Evolutionary conservation across 192 early-diverging fungal species (phyloP), one percentile per base, ranked within the genome.

Genomic region (Phycomyces blakesleeanus): DNA sequence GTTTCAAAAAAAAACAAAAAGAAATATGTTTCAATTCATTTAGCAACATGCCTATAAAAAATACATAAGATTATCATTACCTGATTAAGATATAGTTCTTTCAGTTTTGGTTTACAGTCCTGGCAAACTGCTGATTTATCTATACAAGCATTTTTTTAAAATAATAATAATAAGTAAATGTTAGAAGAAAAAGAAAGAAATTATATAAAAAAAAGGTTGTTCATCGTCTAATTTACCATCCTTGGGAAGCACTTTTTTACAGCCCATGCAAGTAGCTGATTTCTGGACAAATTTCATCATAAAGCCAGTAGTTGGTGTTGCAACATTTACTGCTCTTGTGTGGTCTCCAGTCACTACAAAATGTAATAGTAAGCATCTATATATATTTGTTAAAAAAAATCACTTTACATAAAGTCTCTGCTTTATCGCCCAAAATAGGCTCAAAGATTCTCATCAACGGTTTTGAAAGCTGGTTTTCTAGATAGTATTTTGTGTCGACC

Each of bases 381-480:
- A n/a, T n/a, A n/a, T n/a, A n/a, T n/a, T n/a, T n/a, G n/a, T n/a
- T n/a, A n/a, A n/a, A n/a, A 14, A 47, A 3, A 47, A 3, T 47
- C 44, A n/a, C 47, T 34, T 79, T 85, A 91, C 91, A 76, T 63
- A 96, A 66, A n/a, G 82, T 76, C 15, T 85, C 77, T 0, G 91
- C 87, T 77, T 93, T 95, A 41, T 87, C 89, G 5, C 95, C 95
- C 24, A 99, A 76, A 60, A 99, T 89, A 25, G 97, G 97, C 65
- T 99, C 97, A 68, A 98, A 97, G 59, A 99, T 94, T 59, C 97
- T 81, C 64, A 89, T 74, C 54, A 99, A 74, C 0, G 97, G 97
- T 14, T 97, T 97, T 11, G 92, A 85, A 37, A 99, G 76, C 76
- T 99, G 97, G 63, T 99, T 93, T 58, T 98, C 95, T 22, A 98